A percentile compares a stretch with the other conserved stretches of the same genome.
Evolutionary conservation across 208 protist species (phyloP).

Genomic region (Tetramitus jugosus): DNA sequence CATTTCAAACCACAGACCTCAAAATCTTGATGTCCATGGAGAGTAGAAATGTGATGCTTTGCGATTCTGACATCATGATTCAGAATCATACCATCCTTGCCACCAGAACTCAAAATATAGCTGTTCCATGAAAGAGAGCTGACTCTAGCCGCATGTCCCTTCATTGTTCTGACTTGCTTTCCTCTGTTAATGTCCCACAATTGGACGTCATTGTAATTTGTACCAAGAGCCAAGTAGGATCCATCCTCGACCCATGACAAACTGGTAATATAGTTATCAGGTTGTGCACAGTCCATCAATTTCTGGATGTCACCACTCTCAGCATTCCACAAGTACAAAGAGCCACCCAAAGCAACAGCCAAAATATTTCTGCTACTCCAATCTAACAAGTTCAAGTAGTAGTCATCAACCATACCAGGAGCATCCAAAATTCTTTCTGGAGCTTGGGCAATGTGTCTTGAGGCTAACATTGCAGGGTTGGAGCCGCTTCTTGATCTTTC

Average conservation of each 20-base stretch:
- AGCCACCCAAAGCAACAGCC: constrained; percentile 85
- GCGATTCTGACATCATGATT: constrained; percentile 62
- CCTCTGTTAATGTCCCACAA: constrained; percentile 35
- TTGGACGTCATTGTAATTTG: constrained; percentile 68
- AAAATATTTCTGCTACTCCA: constrained; percentile 81
- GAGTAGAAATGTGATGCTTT: constrained; percentile 39
- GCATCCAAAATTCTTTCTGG: constrained; percentile 94
- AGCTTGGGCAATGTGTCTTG: constrained; percentile 69
- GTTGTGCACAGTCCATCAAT: constrained; percentile 55
- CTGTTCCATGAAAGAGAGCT: constrained; percentile 62
- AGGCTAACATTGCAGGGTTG: neutral
- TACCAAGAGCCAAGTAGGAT: constrained; percentile 66
- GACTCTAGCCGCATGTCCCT: constrained; percentile 57
- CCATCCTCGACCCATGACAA: constrained; percentile 83
- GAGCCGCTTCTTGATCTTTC: neutral
- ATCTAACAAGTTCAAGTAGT: constrained; percentile 98
- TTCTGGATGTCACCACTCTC: constrained; percentile 72
- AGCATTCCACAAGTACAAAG: constrained; percentile 96
- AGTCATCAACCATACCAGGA: constrained; percentile 95
- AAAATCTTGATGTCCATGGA: constrained; percentile 43
- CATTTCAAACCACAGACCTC: constrained; percentile 91
- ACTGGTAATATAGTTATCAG: constrained; percentile 67
- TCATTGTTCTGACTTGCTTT: constrained; percentile 47
- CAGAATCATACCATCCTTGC: constrained; percentile 58
- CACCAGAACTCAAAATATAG: constrained; percentile 53